phyloP scores from a whole-genome alignment of 805 yeast genomes.

The Debaryomyces maramus region DNA sequence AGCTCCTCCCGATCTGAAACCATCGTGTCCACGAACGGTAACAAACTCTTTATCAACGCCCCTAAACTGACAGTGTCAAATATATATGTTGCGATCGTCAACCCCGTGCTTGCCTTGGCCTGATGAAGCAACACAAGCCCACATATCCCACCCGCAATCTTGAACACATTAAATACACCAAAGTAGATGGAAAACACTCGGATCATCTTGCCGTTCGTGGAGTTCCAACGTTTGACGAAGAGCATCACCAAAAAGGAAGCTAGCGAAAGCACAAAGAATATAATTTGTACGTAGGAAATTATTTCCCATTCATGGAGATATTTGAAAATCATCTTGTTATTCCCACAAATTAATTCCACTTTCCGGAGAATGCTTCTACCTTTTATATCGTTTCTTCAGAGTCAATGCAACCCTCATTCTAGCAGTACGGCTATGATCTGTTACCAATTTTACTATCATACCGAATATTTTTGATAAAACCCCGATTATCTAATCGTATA shows the following conservation, averaged over 20 bases:
- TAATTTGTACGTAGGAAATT: constrained; percentile 1
- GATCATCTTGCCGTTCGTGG: neutral
- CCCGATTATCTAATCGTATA: too few relatives aligned
- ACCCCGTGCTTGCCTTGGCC: constrained; percentile 3
- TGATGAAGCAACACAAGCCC: constrained; percentile 11
- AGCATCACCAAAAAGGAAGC: neutral
- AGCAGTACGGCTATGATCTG: too few relatives aligned
- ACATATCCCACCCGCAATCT: constrained; percentile 14
- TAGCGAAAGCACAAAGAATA: neutral
- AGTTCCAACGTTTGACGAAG: neutral
- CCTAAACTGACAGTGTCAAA: constrained; percentile 16
- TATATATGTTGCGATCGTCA: constrained; percentile 15
- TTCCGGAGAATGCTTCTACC: too few relatives aligned
- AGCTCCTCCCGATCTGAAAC: neutral
- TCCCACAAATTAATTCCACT: too few relatives aligned
- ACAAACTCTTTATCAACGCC: constrained; percentile 10
- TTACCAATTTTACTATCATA: too few relatives aligned
- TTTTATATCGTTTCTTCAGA: too few relatives aligned
- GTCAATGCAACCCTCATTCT: too few relatives aligned
- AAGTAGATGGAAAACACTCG: constrained; percentile 6
- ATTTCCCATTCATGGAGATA: constrained; percentile 1
- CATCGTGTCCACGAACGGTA: constrained; percentile 8
- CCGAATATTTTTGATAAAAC: too few relatives aligned
- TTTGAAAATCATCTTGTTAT: neutral
- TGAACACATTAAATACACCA: constrained; percentile 8